Conservation (phyloP, 345 rosid genomes). For the Lumnitzera littorea region DNA sequence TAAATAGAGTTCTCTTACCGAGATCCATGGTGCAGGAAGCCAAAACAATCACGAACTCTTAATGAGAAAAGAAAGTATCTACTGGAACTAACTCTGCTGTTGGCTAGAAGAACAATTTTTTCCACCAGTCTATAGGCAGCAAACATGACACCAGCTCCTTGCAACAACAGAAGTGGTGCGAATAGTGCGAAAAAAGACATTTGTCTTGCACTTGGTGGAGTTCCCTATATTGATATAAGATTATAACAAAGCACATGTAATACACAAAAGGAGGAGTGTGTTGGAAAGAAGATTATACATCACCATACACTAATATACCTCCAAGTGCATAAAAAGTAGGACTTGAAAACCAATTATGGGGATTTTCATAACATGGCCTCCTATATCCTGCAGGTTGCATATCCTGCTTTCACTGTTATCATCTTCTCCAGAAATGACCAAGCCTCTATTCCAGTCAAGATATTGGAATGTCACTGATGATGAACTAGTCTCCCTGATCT, state of each 20-base stretch:
- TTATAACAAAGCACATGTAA: too few relatives aligned
- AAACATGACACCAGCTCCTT: slow-evolving; percentile 76
- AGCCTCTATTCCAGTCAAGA: slow-evolving; percentile 67
- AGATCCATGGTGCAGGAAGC: slow-evolving; percentile 74
- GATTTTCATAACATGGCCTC: slow-evolving; percentile 90
- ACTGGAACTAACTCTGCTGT: slow-evolving; percentile 34
- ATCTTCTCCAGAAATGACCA: slow-evolving; percentile 50
- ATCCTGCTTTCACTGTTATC: slow-evolving; percentile 44
- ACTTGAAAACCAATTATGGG: slow-evolving; percentile 66
- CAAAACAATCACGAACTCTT: slow-evolving; percentile 55
- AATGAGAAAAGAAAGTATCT: slow-evolving; percentile 38
- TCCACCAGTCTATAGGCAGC: slow-evolving; percentile 58
- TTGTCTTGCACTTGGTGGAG: slow-evolving; percentile 59
- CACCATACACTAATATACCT: slow-evolving; percentile 33
- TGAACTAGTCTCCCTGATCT: slow-evolving; percentile 41
- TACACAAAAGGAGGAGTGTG: too few relatives aligned
- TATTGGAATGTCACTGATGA: slow-evolving; percentile 47
- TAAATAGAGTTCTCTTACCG: slow-evolving; percentile 26
- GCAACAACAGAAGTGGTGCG: slow-evolving; percentile 63
- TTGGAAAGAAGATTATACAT: slow-evolving; percentile 1
- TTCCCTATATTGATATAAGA: slow-evolving; percentile 45
- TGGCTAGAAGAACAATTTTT: slow-evolving; percentile 40
- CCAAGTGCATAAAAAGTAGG: slow-evolving; percentile 81
- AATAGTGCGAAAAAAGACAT: slow-evolving; percentile 48
- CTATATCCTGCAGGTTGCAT: slow-evolving; percentile 70